A percentile compares a stretch with the other conserved stretches of the same genome.
Evolutionary conservation across 2,329 filamentous ascomycete genomes (phyloP).

Genomic region (Calonectria pseudoreteaudii): DNA sequence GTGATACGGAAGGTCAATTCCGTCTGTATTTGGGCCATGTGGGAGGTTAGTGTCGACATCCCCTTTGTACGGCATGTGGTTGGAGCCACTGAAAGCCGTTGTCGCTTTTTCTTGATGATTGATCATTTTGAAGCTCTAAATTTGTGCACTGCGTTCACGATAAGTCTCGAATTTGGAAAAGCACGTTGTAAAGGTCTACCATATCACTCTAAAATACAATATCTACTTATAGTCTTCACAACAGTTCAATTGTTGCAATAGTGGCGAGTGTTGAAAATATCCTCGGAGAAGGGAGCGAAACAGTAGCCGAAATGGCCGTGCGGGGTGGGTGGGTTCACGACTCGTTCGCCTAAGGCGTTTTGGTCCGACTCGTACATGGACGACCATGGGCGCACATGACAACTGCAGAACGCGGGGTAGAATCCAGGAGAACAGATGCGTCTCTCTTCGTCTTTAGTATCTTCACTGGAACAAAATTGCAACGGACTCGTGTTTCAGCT

Average conservation of each 20-base stretch:
- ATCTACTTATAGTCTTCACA: neutral
- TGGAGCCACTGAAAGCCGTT: neutral
- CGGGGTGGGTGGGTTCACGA: neutral
- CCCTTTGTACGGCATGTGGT: neutral
- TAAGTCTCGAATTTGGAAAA: neutral
- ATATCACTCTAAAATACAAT: no score
- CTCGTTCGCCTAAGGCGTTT: neutral
- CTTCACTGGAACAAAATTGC: neutral
- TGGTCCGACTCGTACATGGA: neutral
- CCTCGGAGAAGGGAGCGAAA: no score
- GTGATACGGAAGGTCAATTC: neutral
- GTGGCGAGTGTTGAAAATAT: neutral
- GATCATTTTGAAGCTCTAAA: neutral
- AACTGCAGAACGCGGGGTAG: neutral
- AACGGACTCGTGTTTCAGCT: no score
- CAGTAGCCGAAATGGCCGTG: neutral
- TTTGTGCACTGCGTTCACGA: neutral
- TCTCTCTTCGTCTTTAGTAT: neutral
- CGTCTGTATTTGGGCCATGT: neutral
- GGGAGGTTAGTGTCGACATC: neutral
- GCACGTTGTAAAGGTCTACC: neutral
- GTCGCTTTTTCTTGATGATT: neutral
- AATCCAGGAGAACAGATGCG: neutral
- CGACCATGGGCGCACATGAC: neutral
- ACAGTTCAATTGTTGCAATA: neutral